Evolutionary conservation across 1,139 yeast species (phyloP).

Genomic region (Lodderomyces oxycetoniae): DNA sequence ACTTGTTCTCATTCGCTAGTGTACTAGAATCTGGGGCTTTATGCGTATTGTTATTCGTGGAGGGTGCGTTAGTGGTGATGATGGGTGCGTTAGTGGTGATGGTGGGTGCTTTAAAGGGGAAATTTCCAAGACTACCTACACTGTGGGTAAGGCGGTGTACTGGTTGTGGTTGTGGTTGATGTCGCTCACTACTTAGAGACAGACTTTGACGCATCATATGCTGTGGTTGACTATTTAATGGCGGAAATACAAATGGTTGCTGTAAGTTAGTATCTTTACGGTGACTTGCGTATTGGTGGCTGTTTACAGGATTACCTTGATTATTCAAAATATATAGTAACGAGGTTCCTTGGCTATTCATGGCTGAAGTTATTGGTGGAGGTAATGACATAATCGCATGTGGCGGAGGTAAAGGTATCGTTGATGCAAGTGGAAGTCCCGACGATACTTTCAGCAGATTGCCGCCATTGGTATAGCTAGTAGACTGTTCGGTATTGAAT

Average conservation of each 20-base stretch:
- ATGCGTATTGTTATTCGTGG: not conserved
- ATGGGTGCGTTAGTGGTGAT: no score
- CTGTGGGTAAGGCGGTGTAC: not conserved
- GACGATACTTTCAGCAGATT: not conserved
- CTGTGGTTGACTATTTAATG: no score
- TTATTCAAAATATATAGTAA: slow-evolving; percentile 1
- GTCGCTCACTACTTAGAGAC: no score
- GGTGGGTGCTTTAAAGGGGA: not conserved
- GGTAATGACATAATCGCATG: slow-evolving; percentile 7
- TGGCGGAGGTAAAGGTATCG: slow-evolving; percentile 4
- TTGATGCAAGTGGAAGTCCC: slow-evolving; percentile 1
- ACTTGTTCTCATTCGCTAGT: slow-evolving; percentile 1
- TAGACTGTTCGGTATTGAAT: no score
- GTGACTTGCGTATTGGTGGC: no score
- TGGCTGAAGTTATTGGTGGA: slow-evolving; percentile 6
- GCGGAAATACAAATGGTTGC: no score
- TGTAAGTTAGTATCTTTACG: no score
- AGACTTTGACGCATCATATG: no score
- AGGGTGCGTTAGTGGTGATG: not conserved
- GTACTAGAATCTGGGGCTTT: not conserved
- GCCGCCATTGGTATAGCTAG: no score
- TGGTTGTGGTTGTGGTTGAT: slow-evolving; percentile 1
- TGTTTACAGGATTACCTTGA: no score
- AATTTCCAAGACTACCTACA: not conserved
- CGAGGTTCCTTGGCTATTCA: slow-evolving; percentile 5